A percentile compares a stretch with the other conserved stretches of the same genome.
Evolutionary conservation across 202 grass and related monocot genomes (phyloP).

Genomic region (Digitaria exilis): DNA sequence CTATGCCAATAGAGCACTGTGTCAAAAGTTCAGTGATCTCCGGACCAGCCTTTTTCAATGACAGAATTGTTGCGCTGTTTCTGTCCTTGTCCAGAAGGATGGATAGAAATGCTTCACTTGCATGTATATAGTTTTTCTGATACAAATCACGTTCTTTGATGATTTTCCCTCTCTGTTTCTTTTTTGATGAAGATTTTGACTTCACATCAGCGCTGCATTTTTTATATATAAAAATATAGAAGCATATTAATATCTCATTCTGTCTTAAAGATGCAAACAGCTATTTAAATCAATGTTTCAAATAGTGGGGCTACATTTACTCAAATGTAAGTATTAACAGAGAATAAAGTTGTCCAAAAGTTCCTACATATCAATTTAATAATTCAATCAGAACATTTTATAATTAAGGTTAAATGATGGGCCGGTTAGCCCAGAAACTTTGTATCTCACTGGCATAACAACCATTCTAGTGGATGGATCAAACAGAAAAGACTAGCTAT

Average conservation of each 20-base stretch:
- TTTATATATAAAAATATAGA: conserved; percentile 5
- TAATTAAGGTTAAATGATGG: conserved; percentile 3
- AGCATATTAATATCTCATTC: conserved; percentile 6
- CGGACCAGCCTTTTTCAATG: conserved; percentile 67
- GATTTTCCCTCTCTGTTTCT: conserved; percentile 70
- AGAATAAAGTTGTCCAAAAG: no score
- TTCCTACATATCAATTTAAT: no score
- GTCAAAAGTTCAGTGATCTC: conserved; percentile 77
- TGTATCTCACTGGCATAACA: not conserved
- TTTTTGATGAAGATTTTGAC: conserved; percentile 65
- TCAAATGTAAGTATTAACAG: no score
- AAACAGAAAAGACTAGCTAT: not conserved
- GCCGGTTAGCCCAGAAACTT: not conserved
- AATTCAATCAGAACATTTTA: no score
- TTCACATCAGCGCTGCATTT: conserved; percentile 48
- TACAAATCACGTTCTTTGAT: conserved; percentile 66
- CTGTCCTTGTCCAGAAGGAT: conserved; percentile 74
- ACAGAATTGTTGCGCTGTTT: conserved; percentile 45
- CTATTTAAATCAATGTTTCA: no score
- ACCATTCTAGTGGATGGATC: conserved; percentile 2
- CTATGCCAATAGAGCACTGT: conserved; percentile 86
- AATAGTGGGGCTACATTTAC: no score
- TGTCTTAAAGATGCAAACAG: not conserved
- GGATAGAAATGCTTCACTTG: conserved; percentile 76
- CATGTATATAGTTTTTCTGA: conserved; percentile 78